phyloP scores from a whole-genome alignment of 371 early-diverging fungal genomes.

The Mortierella sp. region DNA sequence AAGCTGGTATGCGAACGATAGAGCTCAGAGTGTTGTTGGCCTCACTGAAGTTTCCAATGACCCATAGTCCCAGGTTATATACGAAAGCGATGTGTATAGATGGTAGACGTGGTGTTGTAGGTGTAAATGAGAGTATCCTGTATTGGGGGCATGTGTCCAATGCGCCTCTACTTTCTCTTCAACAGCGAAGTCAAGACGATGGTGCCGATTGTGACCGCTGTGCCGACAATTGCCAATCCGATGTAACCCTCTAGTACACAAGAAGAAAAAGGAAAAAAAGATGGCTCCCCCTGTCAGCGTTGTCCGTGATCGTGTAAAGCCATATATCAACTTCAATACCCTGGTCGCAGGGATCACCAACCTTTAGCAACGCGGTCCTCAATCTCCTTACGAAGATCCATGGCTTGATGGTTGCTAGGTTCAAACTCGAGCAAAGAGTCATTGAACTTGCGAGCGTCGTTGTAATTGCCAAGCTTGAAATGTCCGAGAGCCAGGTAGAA shows the following conservation, averaged over 20 bases:
- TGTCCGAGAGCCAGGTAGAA: conserved; percentile 94
- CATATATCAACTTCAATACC: background rate
- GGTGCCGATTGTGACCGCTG: conserved; percentile 75
- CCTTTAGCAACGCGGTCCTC: conserved; percentile 86
- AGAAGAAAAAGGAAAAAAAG: conserved; percentile 1
- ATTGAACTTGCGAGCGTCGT: conserved; percentile 81
- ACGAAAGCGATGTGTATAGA: too few relatives aligned
- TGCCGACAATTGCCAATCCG: conserved; percentile 91
- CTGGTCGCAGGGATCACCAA: conserved; percentile 37
- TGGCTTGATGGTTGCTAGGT: conserved; percentile 87
- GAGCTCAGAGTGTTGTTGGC: too few relatives aligned
- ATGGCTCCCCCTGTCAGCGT: background rate
- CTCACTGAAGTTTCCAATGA: too few relatives aligned
- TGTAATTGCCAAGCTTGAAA: conserved; percentile 88
- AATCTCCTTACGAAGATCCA: conserved; percentile 77
- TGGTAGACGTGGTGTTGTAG: too few relatives aligned
- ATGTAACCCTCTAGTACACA: conserved; percentile 80
- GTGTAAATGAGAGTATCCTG: background rate
- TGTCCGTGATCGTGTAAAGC: conserved; percentile 1
- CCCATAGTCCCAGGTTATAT: too few relatives aligned
- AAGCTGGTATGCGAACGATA: background rate
- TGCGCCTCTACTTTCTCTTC: conserved; percentile 34
- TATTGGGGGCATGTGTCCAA: background rate
- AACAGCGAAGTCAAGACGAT: conserved; percentile 53
- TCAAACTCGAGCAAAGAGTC: conserved; percentile 83